phyloP scores from a whole-genome alignment of 495 filamentous ascomycete genomes.

The Aspergillus affinis region DNA sequence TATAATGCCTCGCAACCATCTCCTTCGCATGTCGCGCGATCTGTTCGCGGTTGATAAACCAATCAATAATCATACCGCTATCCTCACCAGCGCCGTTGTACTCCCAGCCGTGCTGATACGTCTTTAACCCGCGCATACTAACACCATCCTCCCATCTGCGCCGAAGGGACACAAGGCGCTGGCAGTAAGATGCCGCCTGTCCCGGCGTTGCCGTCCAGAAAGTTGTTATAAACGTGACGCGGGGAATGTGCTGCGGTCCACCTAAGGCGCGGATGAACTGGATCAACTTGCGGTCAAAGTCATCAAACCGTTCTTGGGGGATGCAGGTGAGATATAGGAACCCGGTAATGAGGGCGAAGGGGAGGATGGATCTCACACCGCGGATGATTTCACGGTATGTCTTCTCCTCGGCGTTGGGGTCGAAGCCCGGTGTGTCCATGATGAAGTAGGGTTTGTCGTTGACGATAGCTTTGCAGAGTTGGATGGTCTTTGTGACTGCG shows the following conservation, averaged over 20 bases:
- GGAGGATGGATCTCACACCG: neutral
- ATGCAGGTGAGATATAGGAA: conserved; percentile 7
- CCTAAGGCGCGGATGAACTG: conserved; percentile 2
- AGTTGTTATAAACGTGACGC: conserved; percentile 4
- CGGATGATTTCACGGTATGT: conserved; percentile 4
- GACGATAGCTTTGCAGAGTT: conserved; percentile 7
- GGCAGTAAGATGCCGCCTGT: too few species aligned
- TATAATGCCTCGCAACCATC: too few species aligned
- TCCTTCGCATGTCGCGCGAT: too few species aligned
- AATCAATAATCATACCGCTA: too few species aligned
- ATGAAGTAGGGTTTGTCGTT: conserved; percentile 1
- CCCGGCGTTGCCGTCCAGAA: conserved; percentile 1
- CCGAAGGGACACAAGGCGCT: too few species aligned
- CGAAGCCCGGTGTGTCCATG: conserved; percentile 8
- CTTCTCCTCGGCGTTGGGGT: neutral
- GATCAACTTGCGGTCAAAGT: conserved; percentile 2
- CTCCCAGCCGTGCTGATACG: too few species aligned
- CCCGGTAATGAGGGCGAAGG: neutral
- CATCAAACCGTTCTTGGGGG: neutral
- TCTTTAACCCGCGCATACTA: too few species aligned
- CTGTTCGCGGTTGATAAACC: too few species aligned
- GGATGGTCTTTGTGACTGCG: too few species aligned
- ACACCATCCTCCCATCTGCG: too few species aligned
- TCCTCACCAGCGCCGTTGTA: too few species aligned
- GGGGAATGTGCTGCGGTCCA: neutral